Evolutionary conservation across 1,139 yeast genomes (phyloP), one percentile per base, ranked within the genome.

Genomic region (Hanseniaspora gamundiae): DNA sequence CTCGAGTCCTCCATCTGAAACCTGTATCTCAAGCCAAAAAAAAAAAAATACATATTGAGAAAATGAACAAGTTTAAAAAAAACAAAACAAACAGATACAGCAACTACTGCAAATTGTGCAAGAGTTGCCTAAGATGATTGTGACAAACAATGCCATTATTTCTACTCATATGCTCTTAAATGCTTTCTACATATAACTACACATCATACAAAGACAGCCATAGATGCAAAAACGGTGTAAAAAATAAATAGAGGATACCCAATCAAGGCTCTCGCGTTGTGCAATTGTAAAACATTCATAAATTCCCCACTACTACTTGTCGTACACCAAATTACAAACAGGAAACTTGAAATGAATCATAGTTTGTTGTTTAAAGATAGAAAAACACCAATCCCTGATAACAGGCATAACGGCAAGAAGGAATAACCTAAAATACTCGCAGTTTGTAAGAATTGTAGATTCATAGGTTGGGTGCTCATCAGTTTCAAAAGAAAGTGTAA

Each of bases 371-470:
- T 88, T 58, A 87, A 69, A 6, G 78, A 71, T 13, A 75, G 53
- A 43, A 82, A 71, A 6, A 88, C 82, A 2, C 94, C 94, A 1
- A 70, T 59, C 1, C 80, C 81, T 54, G 94, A 77, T 35, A 86
- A 70, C 44, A 82, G 72, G 26, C 91, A 96, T 49, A 93, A 69
- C 1, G 99, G 99, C 47, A 91, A 68, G 56, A 93, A 69, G 58
- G 97, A 88, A 65, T 91, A 91, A 2, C 99, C 99, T 47, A 91
- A 71, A 11, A 91, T 95, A 7, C 94, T 83, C 9, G 96, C 94
- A 13, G 62, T 58, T 45, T 52, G 57, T 44, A 60, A 53, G 45
- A 57, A 58, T 42, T 51, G 58, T 42, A 58, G 44, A 38, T 69
- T 45, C 13, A 52, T 44, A 22, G 45, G 48, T 29, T 49, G 51